These are phyloP conservation scores for Suillus americanus DNA, from an alignment of 768 basidiomycete genomes.

Conservation along the genomic window DNA sequence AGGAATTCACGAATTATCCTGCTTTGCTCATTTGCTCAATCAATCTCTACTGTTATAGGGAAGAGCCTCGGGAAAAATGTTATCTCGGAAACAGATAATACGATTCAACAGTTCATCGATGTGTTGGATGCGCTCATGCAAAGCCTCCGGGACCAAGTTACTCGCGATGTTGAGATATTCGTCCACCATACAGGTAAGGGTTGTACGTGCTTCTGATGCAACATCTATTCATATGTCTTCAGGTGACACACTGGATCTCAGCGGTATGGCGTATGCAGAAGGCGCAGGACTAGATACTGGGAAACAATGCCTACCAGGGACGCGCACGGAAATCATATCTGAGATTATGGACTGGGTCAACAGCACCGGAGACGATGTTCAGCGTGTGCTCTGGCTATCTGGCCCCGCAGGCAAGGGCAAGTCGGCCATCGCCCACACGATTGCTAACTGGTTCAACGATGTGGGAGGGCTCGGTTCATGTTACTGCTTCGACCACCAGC, in stretches of 20 bases:
- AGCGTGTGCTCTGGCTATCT: not conserved
- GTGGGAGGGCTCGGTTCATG: slow-evolving; percentile 3
- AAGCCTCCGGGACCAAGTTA: not conserved
- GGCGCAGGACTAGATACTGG: not conserved
- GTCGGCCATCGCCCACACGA: slow-evolving; percentile 9
- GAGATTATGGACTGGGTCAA: slow-evolving; percentile 26
- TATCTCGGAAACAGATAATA: not conserved
- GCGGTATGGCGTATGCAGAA: not conserved
- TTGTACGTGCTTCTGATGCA: not conserved
- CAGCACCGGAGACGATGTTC: slow-evolving; percentile 1
- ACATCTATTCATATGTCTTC: not conserved
- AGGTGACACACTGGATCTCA: not conserved
- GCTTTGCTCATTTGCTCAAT: not conserved
- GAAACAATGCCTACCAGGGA: slow-evolving; percentile 18
- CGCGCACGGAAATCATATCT: slow-evolving; percentile 22
- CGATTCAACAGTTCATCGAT: not conserved
- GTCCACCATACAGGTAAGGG: not conserved
- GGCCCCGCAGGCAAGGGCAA: not conserved
- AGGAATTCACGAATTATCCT: not conserved
- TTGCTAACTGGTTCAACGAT: slow-evolving; percentile 11
- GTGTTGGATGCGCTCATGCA: slow-evolving; percentile 1
- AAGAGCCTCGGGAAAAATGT: not conserved
- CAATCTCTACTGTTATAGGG: not conserved
- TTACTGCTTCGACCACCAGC: slow-evolving; percentile 6
- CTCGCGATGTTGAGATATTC: not conserved